Evolutionary conservation across 331 rosid species (phyloP).

Genomic region (Saraca asoca): DNA sequence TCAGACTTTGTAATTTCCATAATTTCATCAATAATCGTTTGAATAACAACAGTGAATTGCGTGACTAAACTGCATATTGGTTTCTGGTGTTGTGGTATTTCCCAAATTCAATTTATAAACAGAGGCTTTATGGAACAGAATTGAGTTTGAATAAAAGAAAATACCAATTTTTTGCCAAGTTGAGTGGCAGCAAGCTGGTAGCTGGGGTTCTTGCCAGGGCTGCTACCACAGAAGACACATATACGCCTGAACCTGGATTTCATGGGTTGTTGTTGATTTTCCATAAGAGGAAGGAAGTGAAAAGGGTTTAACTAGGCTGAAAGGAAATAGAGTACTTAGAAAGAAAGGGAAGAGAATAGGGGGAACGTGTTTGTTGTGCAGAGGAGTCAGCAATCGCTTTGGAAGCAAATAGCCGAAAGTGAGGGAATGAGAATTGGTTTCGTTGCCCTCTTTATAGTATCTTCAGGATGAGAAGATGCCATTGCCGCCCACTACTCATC

Average conservation of each 20-base stretch:
- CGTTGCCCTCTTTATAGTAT: slow-evolving; percentile 42
- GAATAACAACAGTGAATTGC: too few species aligned
- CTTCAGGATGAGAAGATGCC: not conserved
- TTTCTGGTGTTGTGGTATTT: too few species aligned
- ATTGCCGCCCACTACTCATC: too few species aligned
- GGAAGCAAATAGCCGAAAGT: slow-evolving; percentile 36
- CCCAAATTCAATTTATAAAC: too few species aligned
- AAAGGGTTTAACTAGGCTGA: not conserved
- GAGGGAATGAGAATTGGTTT: slow-evolving; percentile 38
- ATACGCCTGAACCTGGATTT: slow-evolving; percentile 70
- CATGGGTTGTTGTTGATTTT: slow-evolving; percentile 40
- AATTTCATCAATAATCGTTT: too few species aligned
- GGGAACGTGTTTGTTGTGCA: slow-evolving; percentile 29
- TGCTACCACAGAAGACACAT: slow-evolving; percentile 94
- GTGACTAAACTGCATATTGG: too few species aligned
- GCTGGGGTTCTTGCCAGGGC: slow-evolving; percentile 79
- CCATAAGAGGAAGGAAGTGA: slow-evolving; percentile 41
- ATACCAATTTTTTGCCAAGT: slow-evolving; percentile 80
- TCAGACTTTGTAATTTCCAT: not conserved
- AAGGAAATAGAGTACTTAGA: too few species aligned
- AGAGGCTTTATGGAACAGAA: not conserved
- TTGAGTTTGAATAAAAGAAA: not conserved
- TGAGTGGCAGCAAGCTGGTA: slow-evolving; percentile 81
- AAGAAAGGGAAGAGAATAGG: slow-evolving; percentile 2
- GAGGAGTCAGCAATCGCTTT: slow-evolving; percentile 34